phyloP scores from a whole-genome alignment of 768 basidiomycete species.

The Strobilomyces dryophilus region DNA sequence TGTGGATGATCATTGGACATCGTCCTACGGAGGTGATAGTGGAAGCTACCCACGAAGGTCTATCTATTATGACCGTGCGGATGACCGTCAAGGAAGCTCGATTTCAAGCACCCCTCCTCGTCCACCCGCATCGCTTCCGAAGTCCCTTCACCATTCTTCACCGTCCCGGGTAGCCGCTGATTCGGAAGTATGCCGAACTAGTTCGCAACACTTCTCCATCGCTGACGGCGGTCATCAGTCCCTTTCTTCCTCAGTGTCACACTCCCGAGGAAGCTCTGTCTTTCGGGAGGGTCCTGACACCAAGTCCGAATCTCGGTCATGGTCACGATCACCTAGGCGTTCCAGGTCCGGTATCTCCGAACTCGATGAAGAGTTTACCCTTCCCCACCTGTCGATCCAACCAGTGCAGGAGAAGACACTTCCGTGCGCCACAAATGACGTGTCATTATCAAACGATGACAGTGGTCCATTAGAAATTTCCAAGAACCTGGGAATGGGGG shows the following conservation, averaged over 20 bases:
- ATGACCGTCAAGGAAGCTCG: slow-evolving; percentile 27
- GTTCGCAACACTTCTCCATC: slow-evolving; percentile 1
- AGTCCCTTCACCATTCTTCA: slow-evolving; percentile 20
- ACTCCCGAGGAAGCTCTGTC: slow-evolving; percentile 27
- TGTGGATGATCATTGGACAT: slow-evolving; percentile 31
- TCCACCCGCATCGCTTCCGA: slow-evolving; percentile 10
- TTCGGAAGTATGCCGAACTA: slow-evolving; percentile 2
- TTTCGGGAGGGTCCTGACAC: slow-evolving; percentile 30
- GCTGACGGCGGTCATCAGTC: slow-evolving; percentile 15
- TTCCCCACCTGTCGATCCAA: slow-evolving; percentile 17
- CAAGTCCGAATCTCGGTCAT: slow-evolving; percentile 40
- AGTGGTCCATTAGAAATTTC: slow-evolving; percentile 17
- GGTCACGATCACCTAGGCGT: slow-evolving; percentile 49
- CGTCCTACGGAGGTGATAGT: slow-evolving; percentile 31
- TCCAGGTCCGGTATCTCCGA: slow-evolving; percentile 28
- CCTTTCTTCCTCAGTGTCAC: slow-evolving; percentile 15
- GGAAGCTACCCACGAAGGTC: slow-evolving; percentile 21
- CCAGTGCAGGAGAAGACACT: slow-evolving; percentile 36
- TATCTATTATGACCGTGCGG: slow-evolving; percentile 22
- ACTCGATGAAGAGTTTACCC: slow-evolving; percentile 15
- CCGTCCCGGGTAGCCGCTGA: slow-evolving; percentile 17
- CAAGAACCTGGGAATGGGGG: slow-evolving; percentile 15
- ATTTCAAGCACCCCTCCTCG: slow-evolving; percentile 33
- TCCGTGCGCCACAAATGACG: slow-evolving; percentile 13
- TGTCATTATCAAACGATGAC: slow-evolving; percentile 9